These are phyloP conservation scores for Castanea mollissima DNA, from an alignment of 306 rosid species.

Conservation along the genomic window DNA sequence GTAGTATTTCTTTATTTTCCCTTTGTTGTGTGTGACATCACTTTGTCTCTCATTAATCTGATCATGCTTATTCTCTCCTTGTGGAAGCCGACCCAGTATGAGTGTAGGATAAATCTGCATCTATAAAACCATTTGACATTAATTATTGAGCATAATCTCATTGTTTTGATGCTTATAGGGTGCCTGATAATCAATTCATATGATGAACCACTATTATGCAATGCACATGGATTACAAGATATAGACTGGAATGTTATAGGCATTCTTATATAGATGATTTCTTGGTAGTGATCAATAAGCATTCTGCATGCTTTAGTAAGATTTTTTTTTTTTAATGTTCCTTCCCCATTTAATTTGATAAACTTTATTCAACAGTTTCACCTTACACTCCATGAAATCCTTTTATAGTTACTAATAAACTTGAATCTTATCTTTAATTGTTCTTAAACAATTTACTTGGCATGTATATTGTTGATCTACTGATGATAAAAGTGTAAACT, in stretches of 20 bases:
- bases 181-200: background rate
- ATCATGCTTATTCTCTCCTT: background rate
- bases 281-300: background rate
- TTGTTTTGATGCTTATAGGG: background rate
- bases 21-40: background rate
- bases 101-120: background rate
- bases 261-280: background rate
- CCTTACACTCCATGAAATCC: background rate
- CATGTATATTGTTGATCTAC: background rate
- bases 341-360: background rate
- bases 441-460: background rate
- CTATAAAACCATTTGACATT: background rate
- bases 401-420: background rate
- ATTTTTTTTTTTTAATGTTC: background rate
- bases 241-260: background rate
- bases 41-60: background rate
- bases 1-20: background rate
- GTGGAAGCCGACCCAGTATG: background rate
- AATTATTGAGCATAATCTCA: background rate
- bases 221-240: background rate
- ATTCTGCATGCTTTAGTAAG: background rate
- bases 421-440: background rate
- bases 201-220: background rate
- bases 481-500: background rate
- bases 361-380: background rate